Evolutionary conservation across 768 basidiomycete genomes (phyloP), one percentile per base, ranked within the genome.

Genomic region (Suillus alpinus): DNA sequence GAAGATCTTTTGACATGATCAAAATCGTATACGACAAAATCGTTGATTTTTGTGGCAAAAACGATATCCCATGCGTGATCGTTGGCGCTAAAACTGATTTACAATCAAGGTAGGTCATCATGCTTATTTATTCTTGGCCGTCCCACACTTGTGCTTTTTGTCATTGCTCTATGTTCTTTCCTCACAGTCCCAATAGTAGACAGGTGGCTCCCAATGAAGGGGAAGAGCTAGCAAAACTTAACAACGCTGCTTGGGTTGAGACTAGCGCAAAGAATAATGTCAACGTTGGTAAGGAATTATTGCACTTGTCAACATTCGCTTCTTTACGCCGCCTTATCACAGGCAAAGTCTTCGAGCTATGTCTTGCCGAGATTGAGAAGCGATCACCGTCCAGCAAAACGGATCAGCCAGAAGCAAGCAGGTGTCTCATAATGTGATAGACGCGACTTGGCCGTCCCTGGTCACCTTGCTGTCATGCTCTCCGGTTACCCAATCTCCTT

Each of bases 11-110:
- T 80, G 89, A 98, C 67, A 97, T 98, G 93, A 83, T 98, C 66
- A 86, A 89, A 71, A 88, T 92, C 70, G 84, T 97, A 55, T 90
- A 96, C 70, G 91, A 97, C 82, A 96, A 95, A 83, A 92, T 98
- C 65, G 75, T 92, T 67, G 85, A 92, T 74, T 95, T 92, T 70
- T 89, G 88, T 64, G 94, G 94, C 59, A 80, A 87, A 57, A 84
- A 85, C 58, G 86, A 87, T 64, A 88, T 98, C 60, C 94, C 95
- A 16, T 94, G 94, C 73, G 94, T 98, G 47, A 87, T 98, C 64
- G 95, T 96, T 53, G 95, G 95, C 39, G 89, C 95, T 63, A 98
- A 98, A 81, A 80, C 82, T 49, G 96, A 98, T 80, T 77, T 98
- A 64, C 77, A 82, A 50, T 79, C 81, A 65, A 86, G 86, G 94